Base-by-base conservation (phyloP, 441 rosid genomes). In the Kokia cookei region DNA sequence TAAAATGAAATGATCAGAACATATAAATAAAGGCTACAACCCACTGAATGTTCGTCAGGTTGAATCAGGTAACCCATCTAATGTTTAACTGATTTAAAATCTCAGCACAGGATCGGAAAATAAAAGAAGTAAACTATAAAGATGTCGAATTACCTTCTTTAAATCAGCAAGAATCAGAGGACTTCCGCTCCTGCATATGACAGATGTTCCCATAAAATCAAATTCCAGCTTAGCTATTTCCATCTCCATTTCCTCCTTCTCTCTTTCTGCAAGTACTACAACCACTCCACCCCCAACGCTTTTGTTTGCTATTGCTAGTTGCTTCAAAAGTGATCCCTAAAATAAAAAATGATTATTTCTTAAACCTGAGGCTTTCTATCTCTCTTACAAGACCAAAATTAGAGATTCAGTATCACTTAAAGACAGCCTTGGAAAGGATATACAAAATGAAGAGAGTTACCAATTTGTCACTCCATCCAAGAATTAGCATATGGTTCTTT, bases 381-480 rank as follows among this genome's bases (percentile, higher is more conserved):
- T 69, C 71, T 69, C 43, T 37, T 40, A 24, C 17, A 67, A 68
- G 60, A n/a, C 60, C 11, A 17, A 42, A 59, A 58, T 32, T 7
- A 50, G n/a, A 37, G 57, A 68, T 54, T 42, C 19, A 37, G 43
- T 47, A 63, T 24, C 35, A 47, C 50, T 53, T 58, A 37, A 75
- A 57, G 74, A 76, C 37, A 47, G 9, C 57, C 6, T 26, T 73
- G 48, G 42, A n/a, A 48, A 42, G 45, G 45, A 42, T 42, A 42
- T 42, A 42, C 45, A 26, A 47, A 14, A 58, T 67, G 9, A 40
- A 77, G 73, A 67, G 45, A 60, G 45, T 81, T 84, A 94, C 98
- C 97, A 94, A 83, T 87, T 92, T 94, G 82, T 92, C 94, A 61
- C 95, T 94, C 98, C 98, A 94, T 65, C 98, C 98, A 80, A 94